Conservation (phyloP, 768 basidiomycete genomes). For the Sutorius australiensis region DNA sequence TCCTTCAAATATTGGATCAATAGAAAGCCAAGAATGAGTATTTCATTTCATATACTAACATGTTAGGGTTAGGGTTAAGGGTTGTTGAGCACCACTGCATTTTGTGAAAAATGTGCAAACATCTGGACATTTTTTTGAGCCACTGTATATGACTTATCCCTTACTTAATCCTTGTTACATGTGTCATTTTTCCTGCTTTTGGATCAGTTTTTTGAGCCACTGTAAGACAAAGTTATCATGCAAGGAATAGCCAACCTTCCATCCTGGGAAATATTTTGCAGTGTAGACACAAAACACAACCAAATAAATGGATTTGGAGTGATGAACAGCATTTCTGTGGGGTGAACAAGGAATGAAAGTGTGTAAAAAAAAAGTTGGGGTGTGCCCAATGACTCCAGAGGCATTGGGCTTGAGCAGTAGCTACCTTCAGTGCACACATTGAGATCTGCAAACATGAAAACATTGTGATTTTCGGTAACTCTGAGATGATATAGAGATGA, state of each 20-base stretch:
- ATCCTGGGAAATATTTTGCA: conserved; percentile 96
- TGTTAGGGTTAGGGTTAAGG: too few relatives aligned
- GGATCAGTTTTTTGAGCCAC: too few relatives aligned
- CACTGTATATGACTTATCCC: too few relatives aligned
- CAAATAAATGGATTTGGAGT: conserved; percentile 88
- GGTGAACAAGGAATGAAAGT: not conserved
- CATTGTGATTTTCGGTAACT: conserved; percentile 55
- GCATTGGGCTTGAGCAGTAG: conserved; percentile 68
- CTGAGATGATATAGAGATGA: conserved; percentile 90
- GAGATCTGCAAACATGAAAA: conserved; percentile 95
- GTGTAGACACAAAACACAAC: conserved; percentile 92
- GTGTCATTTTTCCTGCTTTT: too few relatives aligned
- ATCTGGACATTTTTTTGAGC: too few relatives aligned
- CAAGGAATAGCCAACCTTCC: conserved; percentile 59
- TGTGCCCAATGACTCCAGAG: conserved; percentile 90
- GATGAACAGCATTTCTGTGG: conserved; percentile 73
- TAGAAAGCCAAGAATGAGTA: too few relatives aligned
- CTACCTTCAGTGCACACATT: conserved; percentile 90
- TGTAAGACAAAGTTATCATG: conserved; percentile 13
- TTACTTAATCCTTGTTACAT: too few relatives aligned
- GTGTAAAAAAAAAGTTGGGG: not conserved
- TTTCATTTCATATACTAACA: too few relatives aligned
- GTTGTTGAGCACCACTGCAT: too few relatives aligned
- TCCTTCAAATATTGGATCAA: too few relatives aligned
- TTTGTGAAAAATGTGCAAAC: too few relatives aligned